Evolutionary conservation across 352 stramenopile genomes (phyloP).

Genomic region (Phytophthora meadii): DNA sequence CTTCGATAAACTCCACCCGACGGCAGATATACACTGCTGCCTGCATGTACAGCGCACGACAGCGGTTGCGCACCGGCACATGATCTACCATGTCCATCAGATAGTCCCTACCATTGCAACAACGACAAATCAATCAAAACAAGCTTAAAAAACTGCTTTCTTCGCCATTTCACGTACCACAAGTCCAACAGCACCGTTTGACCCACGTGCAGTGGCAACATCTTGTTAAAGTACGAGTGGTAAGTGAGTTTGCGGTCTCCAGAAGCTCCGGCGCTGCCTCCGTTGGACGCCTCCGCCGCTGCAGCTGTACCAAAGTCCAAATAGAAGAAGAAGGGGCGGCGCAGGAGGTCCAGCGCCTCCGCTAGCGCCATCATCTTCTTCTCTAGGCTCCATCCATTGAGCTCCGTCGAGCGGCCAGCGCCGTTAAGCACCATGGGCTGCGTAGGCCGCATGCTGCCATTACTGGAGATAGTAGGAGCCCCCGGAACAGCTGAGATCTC

Average conservation of each 20-base stretch:
- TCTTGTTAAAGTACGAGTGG: slow-evolving; percentile 78
- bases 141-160: not conserved
- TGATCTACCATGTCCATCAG: slow-evolving; percentile 86
- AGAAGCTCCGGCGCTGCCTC: slow-evolving; percentile 27
- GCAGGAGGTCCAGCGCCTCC: slow-evolving; percentile 68
- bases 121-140: slow-evolving; percentile 7
- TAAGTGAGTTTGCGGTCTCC: slow-evolving; percentile 61
- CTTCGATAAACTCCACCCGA: slow-evolving; percentile 81
- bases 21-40: slow-evolving; percentile 74
- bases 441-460: slow-evolving; percentile 44
- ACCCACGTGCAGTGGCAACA: slow-evolving; percentile 66
- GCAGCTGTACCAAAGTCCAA: slow-evolving; percentile 59
- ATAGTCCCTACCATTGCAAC: slow-evolving; percentile 55
- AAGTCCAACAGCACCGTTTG: slow-evolving; percentile 80
- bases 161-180: slow-evolving; percentile 46
- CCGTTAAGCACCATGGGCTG: slow-evolving; percentile 47
- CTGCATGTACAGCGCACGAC: slow-evolving; percentile 75
- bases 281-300: slow-evolving; percentile 31
- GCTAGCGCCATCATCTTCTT: slow-evolving; percentile 76
- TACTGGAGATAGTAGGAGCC: slow-evolving; percentile 50
- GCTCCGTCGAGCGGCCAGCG: slow-evolving; percentile 49
- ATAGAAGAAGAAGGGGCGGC: slow-evolving; percentile 81
- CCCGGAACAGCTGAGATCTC: slow-evolving; percentile 49
- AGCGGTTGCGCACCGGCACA: slow-evolving; percentile 76
- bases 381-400: slow-evolving; percentile 82